Conservation (phyloP, 352 stramenopile genomes). For the Phytophthora idaei region DNA sequence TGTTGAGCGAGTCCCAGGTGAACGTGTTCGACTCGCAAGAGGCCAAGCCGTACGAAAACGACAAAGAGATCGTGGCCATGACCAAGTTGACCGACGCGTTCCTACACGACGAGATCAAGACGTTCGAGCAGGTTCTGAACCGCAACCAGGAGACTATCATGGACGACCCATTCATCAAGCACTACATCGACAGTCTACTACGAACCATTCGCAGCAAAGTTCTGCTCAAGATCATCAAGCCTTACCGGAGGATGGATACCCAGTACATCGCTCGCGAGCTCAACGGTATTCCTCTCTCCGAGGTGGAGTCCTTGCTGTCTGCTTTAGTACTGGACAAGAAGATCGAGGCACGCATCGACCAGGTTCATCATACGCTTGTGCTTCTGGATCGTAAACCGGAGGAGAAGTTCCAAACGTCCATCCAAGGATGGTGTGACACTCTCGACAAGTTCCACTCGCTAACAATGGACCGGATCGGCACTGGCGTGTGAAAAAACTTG, state of each 20-base stretch:
- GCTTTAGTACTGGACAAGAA: conserved; percentile 93
- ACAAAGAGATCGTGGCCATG: conserved; percentile 96
- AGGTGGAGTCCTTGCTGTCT: conserved; percentile 94
- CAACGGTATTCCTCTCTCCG: conserved; percentile 89
- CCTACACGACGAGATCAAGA: conserved; percentile 94
- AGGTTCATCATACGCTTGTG: conserved; percentile 83
- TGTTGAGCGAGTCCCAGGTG: conserved; percentile 94
- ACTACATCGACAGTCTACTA: conserved; percentile 94
- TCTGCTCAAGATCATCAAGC: conserved; percentile 92
- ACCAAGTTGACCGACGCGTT: conserved; percentile 95
- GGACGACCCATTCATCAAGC: conserved; percentile 95
- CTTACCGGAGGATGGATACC: conserved; percentile 94
- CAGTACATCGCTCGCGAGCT: conserved; percentile 92
- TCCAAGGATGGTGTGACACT: conserved; percentile 67
- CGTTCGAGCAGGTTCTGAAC: conserved; percentile 92
- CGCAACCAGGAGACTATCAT: conserved; percentile 90
- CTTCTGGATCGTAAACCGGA: conserved; percentile 69
- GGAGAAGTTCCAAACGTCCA: conserved; percentile 72
- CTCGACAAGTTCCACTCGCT: conserved; percentile 77
- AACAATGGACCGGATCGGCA: conserved; percentile 60
- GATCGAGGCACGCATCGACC: conserved; percentile 93
- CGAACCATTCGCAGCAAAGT: conserved; percentile 96
- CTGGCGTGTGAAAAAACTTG: conserved; percentile 39
- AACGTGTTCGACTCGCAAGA: conserved; percentile 96
- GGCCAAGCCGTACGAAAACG: conserved; percentile 92